phyloP scores from a whole-genome alignment of 768 basidiomycete genomes.

The Serendipita sp. region DNA sequence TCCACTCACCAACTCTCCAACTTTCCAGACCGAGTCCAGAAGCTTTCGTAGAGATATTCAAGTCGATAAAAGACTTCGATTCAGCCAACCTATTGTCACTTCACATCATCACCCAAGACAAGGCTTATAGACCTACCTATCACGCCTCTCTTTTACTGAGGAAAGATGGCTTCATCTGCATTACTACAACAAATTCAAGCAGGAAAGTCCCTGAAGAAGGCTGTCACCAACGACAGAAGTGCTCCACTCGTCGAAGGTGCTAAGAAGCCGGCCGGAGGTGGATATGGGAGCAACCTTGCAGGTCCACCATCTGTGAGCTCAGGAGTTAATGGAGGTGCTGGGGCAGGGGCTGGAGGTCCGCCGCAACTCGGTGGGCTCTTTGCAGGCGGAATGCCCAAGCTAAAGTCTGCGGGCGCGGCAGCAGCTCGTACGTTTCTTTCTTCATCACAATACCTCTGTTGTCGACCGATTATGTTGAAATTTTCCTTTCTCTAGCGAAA shows the following conservation, averaged over 20 bases:
- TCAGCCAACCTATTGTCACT: too few relatives aligned
- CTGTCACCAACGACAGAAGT: constrained; percentile 70
- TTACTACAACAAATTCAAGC: constrained; percentile 69
- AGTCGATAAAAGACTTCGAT: too few relatives aligned
- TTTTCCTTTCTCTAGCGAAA: constrained; percentile 29
- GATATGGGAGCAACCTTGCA: constrained; percentile 17
- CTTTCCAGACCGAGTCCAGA: background rate
- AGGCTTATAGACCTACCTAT: too few relatives aligned
- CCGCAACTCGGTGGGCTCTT: constrained; percentile 76
- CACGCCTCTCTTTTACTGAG: too few relatives aligned
- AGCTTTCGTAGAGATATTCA: too few relatives aligned
- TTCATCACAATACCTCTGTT: background rate
- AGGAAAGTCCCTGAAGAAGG: constrained; percentile 67
- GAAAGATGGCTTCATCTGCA: constrained; percentile 25
- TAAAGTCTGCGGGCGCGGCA: constrained; percentile 61
- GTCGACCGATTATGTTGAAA: too few relatives aligned
- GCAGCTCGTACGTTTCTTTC: constrained; percentile 30
- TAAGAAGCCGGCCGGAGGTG: constrained; percentile 17
- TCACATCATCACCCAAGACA: too few relatives aligned
- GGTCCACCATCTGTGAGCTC: constrained; percentile 17
- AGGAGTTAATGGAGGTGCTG: constrained; percentile 22
- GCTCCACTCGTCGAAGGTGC: constrained; percentile 40
- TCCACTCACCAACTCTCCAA: background rate
- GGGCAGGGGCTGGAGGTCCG: constrained; percentile 30
- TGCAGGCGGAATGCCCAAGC: constrained; percentile 80